A percentile compares a stretch with the other conserved stretches of the same genome.
Evolutionary conservation across 306 rosid species (phyloP).

Genomic region (Dalbergia cultrata): DNA sequence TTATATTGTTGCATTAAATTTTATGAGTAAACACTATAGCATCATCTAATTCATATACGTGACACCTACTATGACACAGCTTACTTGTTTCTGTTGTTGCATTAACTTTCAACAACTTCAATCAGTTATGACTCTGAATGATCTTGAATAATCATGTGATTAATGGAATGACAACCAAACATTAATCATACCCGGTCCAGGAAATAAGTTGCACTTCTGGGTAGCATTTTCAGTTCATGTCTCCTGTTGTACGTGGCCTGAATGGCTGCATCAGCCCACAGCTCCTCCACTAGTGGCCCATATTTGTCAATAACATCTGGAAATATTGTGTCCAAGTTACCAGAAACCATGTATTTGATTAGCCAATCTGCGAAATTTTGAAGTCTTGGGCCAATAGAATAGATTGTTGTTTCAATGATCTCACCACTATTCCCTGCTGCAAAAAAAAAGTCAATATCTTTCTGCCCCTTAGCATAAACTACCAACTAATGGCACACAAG

Average conservation of each 20-base stretch:
- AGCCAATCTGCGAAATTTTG: constrained; percentile 76
- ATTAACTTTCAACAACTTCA: neutral
- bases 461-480: neutral
- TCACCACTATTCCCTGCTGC: constrained; percentile 53
- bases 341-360: constrained; percentile 59
- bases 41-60: no score
- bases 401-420: constrained; percentile 49
- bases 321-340: constrained; percentile 66
- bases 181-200: constrained; percentile 67
- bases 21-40: neutral
- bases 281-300: constrained; percentile 66
- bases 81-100: no score
- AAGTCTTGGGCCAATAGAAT: constrained; percentile 62
- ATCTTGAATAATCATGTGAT: neutral
- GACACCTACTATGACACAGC: no score
- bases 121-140: neutral
- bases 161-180: constrained; percentile 26
- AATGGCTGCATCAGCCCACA: constrained; percentile 83
- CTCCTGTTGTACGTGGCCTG: constrained; percentile 74
- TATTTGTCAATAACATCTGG: constrained; percentile 66
- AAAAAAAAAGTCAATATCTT: constrained; percentile 34
- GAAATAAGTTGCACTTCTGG: constrained; percentile 73
- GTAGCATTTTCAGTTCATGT: constrained; percentile 75
- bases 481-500: neutral
- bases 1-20: neutral